These are phyloP conservation scores for Spongospora subterranea DNA, from an alignment of 208 protist species.

Conservation along the genomic window DNA sequence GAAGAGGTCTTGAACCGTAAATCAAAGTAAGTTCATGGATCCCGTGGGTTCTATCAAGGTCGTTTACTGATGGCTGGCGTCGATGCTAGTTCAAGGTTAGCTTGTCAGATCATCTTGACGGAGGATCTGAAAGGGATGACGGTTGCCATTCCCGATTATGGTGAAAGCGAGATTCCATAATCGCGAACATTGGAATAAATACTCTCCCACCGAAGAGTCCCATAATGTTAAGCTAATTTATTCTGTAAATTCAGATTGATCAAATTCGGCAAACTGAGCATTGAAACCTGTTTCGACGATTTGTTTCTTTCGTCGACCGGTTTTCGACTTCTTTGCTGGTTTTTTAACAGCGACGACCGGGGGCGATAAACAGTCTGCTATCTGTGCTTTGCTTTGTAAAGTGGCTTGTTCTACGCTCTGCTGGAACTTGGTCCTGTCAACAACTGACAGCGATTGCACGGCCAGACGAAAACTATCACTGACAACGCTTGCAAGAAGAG, in stretches of 20 bases:
- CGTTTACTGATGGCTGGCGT: no score
- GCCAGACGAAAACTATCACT: neutral
- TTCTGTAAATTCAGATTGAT: neutral
- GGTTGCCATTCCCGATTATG: constrained; percentile 36
- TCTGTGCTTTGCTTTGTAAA: neutral
- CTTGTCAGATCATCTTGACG: constrained; percentile 34
- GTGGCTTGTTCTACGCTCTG: neutral
- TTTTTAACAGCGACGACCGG: neutral
- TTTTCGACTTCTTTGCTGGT: neutral
- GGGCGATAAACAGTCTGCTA: neutral
- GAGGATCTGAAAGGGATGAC: neutral
- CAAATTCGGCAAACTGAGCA: neutral
- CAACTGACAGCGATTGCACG: neutral
- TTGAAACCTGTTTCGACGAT: neutral
- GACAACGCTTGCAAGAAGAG: neutral
- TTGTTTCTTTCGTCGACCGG: no score
- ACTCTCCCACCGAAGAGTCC: neutral
- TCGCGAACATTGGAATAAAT: neutral
- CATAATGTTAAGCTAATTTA: neutral
- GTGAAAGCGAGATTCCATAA: constrained; percentile 43
- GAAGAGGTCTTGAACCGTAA: neutral
- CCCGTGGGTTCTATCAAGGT: neutral
- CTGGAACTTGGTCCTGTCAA: neutral
- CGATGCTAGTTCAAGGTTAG: constrained; percentile 8
- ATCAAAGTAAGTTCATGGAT: neutral